Conservation (phyloP, 1,139 yeast genomes). For the Pneumocystis canis region DNA sequence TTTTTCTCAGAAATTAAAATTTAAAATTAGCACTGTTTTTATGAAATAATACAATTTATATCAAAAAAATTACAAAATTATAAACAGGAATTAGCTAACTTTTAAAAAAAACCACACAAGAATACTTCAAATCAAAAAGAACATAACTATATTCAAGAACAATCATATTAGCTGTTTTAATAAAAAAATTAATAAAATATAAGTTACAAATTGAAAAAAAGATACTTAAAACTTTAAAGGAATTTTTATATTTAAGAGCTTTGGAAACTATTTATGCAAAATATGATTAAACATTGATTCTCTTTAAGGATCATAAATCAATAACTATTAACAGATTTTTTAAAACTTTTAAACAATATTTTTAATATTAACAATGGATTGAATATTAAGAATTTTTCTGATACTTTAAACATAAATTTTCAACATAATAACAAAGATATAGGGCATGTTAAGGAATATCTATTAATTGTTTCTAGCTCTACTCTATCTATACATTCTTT, state of each 20-base stretch:
- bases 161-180: too few species aligned
- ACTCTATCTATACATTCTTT: neutral
- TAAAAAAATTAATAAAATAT: too few species aligned
- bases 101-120: neutral
- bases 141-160: neutral
- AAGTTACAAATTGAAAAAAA: neutral
- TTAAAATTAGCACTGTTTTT: too few species aligned
- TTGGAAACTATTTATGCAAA: neutral
- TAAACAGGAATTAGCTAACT: too few species aligned
- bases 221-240: neutral
- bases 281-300: neutral
- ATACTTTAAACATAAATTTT: too few species aligned
- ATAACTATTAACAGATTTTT: too few species aligned
- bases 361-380: neutral
- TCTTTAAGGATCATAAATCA: too few species aligned
- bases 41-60: neutral
- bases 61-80: neutral
- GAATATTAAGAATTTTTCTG: too few species aligned
- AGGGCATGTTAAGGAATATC: neutral
- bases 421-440: neutral
- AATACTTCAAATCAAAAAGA: too few species aligned
- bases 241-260: too few species aligned
- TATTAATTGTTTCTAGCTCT: neutral
- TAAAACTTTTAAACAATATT: too few species aligned
- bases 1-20: neutral